Evolutionary conservation across 1,284 basidiomycete species (phyloP).

Genomic region (Sporisorium reilianum): DNA sequence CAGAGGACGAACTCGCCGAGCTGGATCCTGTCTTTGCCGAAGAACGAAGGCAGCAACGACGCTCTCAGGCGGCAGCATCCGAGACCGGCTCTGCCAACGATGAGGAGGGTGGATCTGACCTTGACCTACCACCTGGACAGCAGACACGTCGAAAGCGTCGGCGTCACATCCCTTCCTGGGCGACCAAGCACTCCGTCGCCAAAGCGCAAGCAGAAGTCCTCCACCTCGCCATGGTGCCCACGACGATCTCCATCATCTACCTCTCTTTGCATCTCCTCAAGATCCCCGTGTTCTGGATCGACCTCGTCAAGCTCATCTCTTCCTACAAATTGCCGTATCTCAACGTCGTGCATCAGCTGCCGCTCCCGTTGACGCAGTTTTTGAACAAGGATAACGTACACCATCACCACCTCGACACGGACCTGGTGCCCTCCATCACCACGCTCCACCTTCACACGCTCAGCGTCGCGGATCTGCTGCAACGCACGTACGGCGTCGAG

Average conservation of each 20-base stretch:
- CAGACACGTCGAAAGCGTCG: constrained; percentile 6
- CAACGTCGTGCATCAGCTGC: constrained; percentile 78
- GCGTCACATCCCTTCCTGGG: constrained; percentile 32
- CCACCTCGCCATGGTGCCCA: constrained; percentile 37
- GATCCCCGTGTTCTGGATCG: constrained; percentile 54
- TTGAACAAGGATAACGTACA: constrained; percentile 71
- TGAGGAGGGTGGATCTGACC: neutral
- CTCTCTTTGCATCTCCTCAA: constrained; percentile 52
- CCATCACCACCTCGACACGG: constrained; percentile 45
- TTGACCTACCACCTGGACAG: neutral
- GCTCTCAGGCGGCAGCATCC: constrained; percentile 10
- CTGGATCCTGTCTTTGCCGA: constrained; percentile 51
- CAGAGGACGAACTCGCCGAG: constrained; percentile 43
- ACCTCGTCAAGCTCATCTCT: constrained; percentile 74
- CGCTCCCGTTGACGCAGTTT: constrained; percentile 76
- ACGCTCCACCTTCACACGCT: constrained; percentile 76
- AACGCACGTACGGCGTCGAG: constrained; percentile 74
- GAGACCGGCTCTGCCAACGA: neutral
- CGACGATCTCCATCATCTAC: constrained; percentile 56
- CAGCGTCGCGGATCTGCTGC: constrained; percentile 75
- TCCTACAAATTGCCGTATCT: constrained; percentile 83
- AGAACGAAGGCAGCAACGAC: constrained; percentile 28
- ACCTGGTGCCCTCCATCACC: constrained; percentile 77
- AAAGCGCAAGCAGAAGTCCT: constrained; percentile 31
- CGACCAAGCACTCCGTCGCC: constrained; percentile 27